These are phyloP conservation scores for Groenewaldozyma salmanticensis DNA, from an alignment of 805 yeast species.

Conservation along the genomic window DNA sequence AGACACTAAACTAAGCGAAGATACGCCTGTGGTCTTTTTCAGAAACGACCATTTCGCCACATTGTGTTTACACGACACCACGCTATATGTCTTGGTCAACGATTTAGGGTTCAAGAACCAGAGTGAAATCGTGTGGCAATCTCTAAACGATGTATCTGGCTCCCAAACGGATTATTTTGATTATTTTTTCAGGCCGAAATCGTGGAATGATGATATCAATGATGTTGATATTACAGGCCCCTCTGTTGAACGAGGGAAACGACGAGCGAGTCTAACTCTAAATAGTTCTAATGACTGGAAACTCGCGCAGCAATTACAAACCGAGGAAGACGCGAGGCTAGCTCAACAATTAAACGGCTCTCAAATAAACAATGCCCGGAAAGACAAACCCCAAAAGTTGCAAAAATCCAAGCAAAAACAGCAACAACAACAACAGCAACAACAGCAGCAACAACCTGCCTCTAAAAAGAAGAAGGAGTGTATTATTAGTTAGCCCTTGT, in stretches of 20 bases:
- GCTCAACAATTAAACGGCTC: constrained; percentile 13
- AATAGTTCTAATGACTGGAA: constrained; percentile 20
- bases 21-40: constrained; percentile 62
- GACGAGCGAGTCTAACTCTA: too few relatives aligned
- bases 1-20: constrained; percentile 37
- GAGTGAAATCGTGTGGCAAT: constrained; percentile 69
- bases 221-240: background rate
- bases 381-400: too few relatives aligned
- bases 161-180: constrained; percentile 52
- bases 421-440: background rate
- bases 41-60: constrained; percentile 87
- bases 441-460: background rate
- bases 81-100: constrained; percentile 58
- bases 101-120: constrained; percentile 53
- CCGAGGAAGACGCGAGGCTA: constrained; percentile 20
- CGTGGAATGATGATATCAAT: background rate
- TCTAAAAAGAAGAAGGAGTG: background rate
- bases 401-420: background rate
- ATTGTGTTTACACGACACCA: constrained; percentile 34
- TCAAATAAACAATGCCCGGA: too few relatives aligned
- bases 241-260: background rate
- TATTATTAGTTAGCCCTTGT: too few relatives aligned
- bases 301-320: constrained; percentile 26
- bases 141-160: constrained; percentile 58
- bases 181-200: constrained; percentile 2